phyloP scores from a whole-genome alignment of 2,329 filamentous ascomycete species.

The Colletotrichum simmondsii region DNA sequence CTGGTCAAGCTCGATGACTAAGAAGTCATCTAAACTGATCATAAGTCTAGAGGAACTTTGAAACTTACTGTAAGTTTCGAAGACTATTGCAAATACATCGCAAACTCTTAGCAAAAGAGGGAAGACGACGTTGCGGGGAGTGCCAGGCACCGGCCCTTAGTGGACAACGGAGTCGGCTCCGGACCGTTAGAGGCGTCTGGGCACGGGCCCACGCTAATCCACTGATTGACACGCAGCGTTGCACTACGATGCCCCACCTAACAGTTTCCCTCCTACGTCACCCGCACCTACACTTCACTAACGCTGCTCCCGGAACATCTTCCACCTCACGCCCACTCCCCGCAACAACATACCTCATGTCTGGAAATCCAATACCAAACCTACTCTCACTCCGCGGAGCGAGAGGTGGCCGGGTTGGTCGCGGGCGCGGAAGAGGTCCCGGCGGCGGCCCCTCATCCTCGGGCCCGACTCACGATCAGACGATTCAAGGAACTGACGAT shows the following conservation, averaged over 20 bases:
- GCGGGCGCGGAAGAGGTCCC: slow-evolving; percentile 46
- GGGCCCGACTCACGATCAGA: slow-evolving; percentile 70
- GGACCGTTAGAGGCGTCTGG: background rate
- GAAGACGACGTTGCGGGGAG: background rate
- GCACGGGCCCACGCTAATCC: background rate
- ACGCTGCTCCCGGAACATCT: background rate
- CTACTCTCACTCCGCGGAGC: slow-evolving; percentile 67
- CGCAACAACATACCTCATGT: slow-evolving; percentile 60
- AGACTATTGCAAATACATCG: too few species aligned
- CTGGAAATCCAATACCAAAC: slow-evolving; percentile 82
- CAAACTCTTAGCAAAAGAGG: background rate
- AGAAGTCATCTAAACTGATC: too few species aligned
- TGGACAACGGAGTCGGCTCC: background rate
- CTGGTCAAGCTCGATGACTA: too few species aligned
- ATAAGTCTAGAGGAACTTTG: too few species aligned
- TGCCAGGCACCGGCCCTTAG: background rate
- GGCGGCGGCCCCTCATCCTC: slow-evolving; percentile 39
- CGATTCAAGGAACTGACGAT: slow-evolving; percentile 89
- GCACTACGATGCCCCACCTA: slow-evolving; percentile 8
- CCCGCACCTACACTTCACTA: background rate
- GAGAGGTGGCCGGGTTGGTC: slow-evolving; percentile 53
- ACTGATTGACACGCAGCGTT: background rate
- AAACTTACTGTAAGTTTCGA: too few species aligned
- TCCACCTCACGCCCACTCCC: background rate
- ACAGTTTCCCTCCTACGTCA: slow-evolving; percentile 20